Evolutionary conservation across 495 filamentous ascomycete genomes (phyloP), one percentile per base, ranked within the genome.

Genomic region (Neurospora sp.): DNA sequence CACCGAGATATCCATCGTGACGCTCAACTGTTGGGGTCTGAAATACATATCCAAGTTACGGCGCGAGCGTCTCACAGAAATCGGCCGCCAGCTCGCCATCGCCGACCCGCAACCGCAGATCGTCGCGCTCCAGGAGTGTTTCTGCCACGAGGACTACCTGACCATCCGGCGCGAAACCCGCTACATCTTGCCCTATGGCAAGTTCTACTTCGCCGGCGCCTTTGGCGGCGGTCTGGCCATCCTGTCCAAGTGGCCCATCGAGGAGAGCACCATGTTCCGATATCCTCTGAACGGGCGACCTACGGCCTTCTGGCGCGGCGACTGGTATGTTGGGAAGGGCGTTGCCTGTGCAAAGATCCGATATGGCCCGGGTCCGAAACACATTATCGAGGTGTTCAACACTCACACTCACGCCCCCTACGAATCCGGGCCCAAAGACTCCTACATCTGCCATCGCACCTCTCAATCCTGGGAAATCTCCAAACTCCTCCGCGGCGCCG

Each of bases 381-480:
- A 94, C 75, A 83, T 96, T n/a, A 81, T 89, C 27, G 95, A 98
- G 78, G 94, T 98, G 2, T 98, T 99, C 81, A 95, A 92, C 78
- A 99, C 96, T 35, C 94, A 96, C 85, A 86, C 97, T 5, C 96
- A 98, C 79, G 92, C 96, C 10, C 93, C 94, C 3, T 98, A 99
- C 79, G 92, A 96, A 78, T 83, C 85, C 59, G 77, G 59, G 89
- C 89, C 83, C 44, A 81, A 93, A 73, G 94, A 97, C 78, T 94
- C 92, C 35, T 98, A 98, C 79, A 77, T 93, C 31, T 94, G 92
- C 79, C 96, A 98, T 76, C 91, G 94, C 35, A 92, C 91, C 5
- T 93, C 96, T 0, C 96, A 99, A 81, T 91, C 96, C n/a, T 99
- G 96, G 96, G 93, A 98, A 82, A 94, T 98, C 68, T 87, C 94